phyloP scores from a whole-genome alignment of 805 yeast species.

The Tetrapisispora taiwanensis region DNA sequence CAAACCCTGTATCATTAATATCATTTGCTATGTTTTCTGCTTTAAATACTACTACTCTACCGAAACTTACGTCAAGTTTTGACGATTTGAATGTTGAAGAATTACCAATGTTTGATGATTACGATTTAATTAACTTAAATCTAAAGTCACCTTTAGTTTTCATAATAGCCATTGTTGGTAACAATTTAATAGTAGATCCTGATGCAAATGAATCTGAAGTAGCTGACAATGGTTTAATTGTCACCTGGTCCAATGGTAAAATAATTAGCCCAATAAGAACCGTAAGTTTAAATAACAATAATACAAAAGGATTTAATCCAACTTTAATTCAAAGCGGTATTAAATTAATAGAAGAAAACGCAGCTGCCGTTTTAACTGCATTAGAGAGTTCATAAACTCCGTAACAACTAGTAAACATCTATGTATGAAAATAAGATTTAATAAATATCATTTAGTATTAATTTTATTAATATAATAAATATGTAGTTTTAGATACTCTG shows the following conservation, averaged over 20 bases:
- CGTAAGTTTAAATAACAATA: slow-evolving; percentile 43
- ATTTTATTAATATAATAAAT: no score
- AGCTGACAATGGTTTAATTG: slow-evolving; percentile 68
- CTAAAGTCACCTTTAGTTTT: slow-evolving; percentile 58
- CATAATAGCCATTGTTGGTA: slow-evolving; percentile 65
- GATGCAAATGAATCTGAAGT: slow-evolving; percentile 82
- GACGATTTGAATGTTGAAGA: slow-evolving; percentile 66
- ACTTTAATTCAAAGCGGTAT: slow-evolving; percentile 42
- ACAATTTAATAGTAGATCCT: slow-evolving; percentile 67
- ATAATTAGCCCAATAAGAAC: slow-evolving; percentile 67
- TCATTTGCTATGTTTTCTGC: slow-evolving; percentile 80
- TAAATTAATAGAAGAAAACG: slow-evolving; percentile 48
- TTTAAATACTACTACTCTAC: slow-evolving; percentile 64
- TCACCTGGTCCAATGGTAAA: slow-evolving; percentile 60
- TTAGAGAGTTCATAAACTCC: slow-evolving; percentile 32
- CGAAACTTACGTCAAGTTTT: slow-evolving; percentile 57
- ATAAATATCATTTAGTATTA: neutral
- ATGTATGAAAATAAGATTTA: neutral
- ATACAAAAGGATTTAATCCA: slow-evolving; percentile 47
- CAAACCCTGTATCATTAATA: slow-evolving; percentile 72
- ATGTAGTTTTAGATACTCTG: no score
- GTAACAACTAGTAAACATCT: neutral
- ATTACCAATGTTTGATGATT: slow-evolving; percentile 84
- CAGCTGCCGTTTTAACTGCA: slow-evolving; percentile 51
- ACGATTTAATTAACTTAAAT: slow-evolving; percentile 55